Conservation (phyloP, 441 rosid genomes). For the Macaranga tanarius region DNA sequence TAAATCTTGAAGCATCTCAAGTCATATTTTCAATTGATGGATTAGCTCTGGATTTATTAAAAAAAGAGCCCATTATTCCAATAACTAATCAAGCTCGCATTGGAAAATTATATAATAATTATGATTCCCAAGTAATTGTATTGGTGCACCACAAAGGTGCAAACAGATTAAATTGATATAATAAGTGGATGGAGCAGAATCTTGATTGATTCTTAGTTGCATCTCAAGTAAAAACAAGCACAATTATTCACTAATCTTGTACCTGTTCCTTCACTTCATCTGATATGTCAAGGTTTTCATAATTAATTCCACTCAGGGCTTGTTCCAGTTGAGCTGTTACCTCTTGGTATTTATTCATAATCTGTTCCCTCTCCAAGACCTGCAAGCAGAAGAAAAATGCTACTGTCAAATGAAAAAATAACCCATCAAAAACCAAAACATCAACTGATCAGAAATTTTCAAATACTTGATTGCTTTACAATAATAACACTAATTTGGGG, state of each 20-base stretch:
- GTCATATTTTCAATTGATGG: not conserved
- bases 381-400: conserved; percentile 33
- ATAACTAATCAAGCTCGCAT: not conserved
- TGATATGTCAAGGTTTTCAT: conserved; percentile 72
- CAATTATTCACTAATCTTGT: conserved; percentile 9
- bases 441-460: not conserved
- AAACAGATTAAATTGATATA: not conserved
- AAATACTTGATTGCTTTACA: not conserved
- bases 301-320: conserved; percentile 65
- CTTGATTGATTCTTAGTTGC: conserved; percentile 6
- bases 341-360: conserved; percentile 61
- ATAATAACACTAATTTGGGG: not conserved
- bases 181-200: not conserved
- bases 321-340: conserved; percentile 69
- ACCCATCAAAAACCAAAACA: not conserved
- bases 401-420: not conserved
- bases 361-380: conserved; percentile 82
- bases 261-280: conserved; percentile 99
- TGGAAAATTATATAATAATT: not conserved
- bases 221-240: not conserved
- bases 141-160: not conserved
- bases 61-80: not conserved
- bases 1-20: not conserved
- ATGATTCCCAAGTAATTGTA: conserved; percentile 5
- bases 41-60: not conserved